These are phyloP conservation scores for Elsinoe perseae DNA, from an alignment of 2,329 filamentous ascomycete genomes.

Conservation along the genomic window DNA sequence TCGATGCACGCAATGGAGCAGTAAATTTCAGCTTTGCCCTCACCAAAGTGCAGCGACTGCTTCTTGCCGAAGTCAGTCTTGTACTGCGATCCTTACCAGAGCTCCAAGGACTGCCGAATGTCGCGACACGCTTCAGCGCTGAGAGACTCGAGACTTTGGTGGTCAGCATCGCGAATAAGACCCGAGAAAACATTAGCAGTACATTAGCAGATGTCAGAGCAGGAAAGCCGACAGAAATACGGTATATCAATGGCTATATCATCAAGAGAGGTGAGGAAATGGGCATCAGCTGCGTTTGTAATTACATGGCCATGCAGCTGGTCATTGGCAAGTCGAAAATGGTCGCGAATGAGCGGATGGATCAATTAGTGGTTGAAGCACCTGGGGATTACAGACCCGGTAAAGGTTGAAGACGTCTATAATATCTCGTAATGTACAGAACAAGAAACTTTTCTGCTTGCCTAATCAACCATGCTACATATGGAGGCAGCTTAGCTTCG, in stretches of 20 bases:
- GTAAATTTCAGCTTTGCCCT: slow-evolving; percentile 61
- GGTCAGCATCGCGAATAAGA: slow-evolving; percentile 46
- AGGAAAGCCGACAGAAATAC: slow-evolving; percentile 62
- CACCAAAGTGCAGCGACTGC: slow-evolving; percentile 57
- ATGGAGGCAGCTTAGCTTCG: not conserved
- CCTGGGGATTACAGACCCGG: slow-evolving; percentile 7
- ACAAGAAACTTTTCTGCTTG: not conserved
- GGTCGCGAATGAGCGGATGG: slow-evolving; percentile 33
- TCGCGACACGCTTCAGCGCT: slow-evolving; percentile 52
- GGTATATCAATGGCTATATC: slow-evolving; percentile 86
- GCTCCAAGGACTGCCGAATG: slow-evolving; percentile 52
- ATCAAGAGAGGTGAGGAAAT: slow-evolving; percentile 62
- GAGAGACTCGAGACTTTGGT: slow-evolving; percentile 56
- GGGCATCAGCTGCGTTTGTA: slow-evolving; percentile 63
- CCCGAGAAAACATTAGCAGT: slow-evolving; percentile 51
- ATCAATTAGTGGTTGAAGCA: slow-evolving; percentile 32
- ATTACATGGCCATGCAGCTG: slow-evolving; percentile 63
- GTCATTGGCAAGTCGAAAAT: slow-evolving; percentile 61
- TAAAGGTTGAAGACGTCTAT: not conserved
- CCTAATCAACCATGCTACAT: not conserved
- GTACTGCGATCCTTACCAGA: slow-evolving; percentile 72
- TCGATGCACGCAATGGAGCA: slow-evolving; percentile 67
- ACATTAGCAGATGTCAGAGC: slow-evolving; percentile 60
- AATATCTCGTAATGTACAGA: not conserved
- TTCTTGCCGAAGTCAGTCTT: slow-evolving; percentile 65